Evolutionary conservation across 2,329 filamentous ascomycete genomes (phyloP), one percentile per base, ranked within the genome.

Genomic region (Penicillium sclerotiorum): DNA sequence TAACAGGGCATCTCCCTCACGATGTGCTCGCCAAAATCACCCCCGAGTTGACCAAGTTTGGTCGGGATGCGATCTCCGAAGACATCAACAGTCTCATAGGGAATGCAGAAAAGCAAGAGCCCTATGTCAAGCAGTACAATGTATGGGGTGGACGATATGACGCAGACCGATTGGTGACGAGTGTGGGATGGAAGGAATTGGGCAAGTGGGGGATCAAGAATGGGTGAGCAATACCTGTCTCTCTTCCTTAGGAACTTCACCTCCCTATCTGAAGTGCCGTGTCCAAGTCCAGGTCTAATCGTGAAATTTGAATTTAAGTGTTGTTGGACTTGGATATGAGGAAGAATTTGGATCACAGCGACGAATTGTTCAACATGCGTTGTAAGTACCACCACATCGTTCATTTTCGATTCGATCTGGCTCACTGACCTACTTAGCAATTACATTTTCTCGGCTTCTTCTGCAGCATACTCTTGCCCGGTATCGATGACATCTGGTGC

Each of bases 401-500:
- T 18, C 5, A 28, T 9, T 13, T 23, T 11, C 8, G 9, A 2
- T 11, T 28, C n/a, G 5, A 13, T 11, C 8, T 12, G 18, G 15
- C 25, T 30, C 6, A 44, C 4, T 7, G 11, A 27, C 2, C 17
- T 37, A 3, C 18, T 5, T 20, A 65, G 62, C 13, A 63, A 63
- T 41, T 65, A 64, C 28, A 46, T 62, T 15, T 65, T 50, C 18
- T 63, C 60, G 1, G 60, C 62, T 4, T 60, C 62, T 0, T 65
- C 62, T 0, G 60, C 59, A 5, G 54, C 59, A 8, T 64, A 59
- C 25, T 62, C 59, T 1, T 65, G 62, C 38, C 62, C 62, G 2
- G 56, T 64, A 21, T 62, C 60, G 1, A 64, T 64, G 63, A 62
- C 62, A 9, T 61, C 58, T 11, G 62, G 63, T 5, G 62, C 63